Percentiles rank a stretch among this genome's conserved stretches.
Evolutionary conservation across 768 basidiomycete genomes (phyloP).

Genomic region (Leccinellum luteum): DNA sequence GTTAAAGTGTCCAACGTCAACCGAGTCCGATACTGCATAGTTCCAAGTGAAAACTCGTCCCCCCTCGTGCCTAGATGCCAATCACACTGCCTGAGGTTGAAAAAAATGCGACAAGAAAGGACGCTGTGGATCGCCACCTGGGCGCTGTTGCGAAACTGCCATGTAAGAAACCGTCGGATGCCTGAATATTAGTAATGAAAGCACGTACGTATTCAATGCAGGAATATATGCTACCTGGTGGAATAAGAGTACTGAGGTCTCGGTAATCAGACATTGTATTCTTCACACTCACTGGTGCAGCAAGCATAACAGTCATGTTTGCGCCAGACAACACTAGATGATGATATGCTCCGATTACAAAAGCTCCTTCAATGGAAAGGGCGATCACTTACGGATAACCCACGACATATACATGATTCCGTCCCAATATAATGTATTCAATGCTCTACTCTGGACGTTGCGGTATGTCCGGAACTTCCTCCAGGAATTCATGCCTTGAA

Average conservation of each 20-base stretch:
- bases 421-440: slow-evolving; percentile 27
- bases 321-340: slow-evolving; percentile 12
- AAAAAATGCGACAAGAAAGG: slow-evolving; percentile 9
- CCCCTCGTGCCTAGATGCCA: neutral
- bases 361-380: neutral
- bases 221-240: slow-evolving; percentile 13
- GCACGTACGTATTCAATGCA: slow-evolving; percentile 23
- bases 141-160: slow-evolving; percentile 13
- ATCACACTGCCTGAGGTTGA: slow-evolving; percentile 18
- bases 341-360: neutral
- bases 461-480: slow-evolving; percentile 24
- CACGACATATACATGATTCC: slow-evolving; percentile 27
- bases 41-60: slow-evolving; percentile 1
- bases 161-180: neutral
- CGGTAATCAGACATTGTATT: neutral
- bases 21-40: slow-evolving; percentile 2
- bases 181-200: neutral
- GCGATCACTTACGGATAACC: slow-evolving; percentile 15
- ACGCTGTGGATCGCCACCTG: slow-evolving; percentile 28
- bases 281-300: slow-evolving; percentile 19
- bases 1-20: neutral
- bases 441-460: slow-evolving; percentile 6
- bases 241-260: neutral
- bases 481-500: slow-evolving; percentile 26
- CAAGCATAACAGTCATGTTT: slow-evolving; percentile 15